Evolutionary conservation across 208 protist species (phyloP).

Genomic region (Acanthamoeba royreba): DNA sequence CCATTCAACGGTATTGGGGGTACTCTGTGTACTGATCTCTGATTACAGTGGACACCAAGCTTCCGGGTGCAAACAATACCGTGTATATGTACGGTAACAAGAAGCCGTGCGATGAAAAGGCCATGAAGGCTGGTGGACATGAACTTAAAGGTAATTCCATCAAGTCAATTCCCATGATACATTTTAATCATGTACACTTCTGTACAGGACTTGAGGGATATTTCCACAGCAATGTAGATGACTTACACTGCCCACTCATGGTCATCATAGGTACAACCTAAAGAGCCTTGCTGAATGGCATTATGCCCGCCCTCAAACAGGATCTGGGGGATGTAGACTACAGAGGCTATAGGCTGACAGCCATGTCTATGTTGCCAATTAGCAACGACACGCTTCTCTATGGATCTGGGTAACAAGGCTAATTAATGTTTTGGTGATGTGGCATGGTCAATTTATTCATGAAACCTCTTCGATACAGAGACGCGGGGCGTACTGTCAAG

Average conservation of each 20-base stretch:
- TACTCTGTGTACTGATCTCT: not conserved
- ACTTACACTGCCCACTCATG: not conserved
- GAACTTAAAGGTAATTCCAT: not conserved
- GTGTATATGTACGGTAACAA: not conserved
- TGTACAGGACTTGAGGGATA: not conserved
- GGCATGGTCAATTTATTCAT: too few species aligned
- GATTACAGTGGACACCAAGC: not conserved
- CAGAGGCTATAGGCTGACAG: not conserved
- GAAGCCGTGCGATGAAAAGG: not conserved
- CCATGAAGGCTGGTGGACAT: conserved; percentile 25
- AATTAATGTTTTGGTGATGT: not conserved
- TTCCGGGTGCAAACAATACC: not conserved
- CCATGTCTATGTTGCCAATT: not conserved
- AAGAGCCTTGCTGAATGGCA: not conserved
- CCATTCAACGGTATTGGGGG: not conserved
- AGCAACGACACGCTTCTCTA: not conserved
- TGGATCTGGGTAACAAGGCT: not conserved
- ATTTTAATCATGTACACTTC: not conserved
- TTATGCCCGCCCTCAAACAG: not conserved
- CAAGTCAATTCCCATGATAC: not conserved
- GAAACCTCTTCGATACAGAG: not conserved
- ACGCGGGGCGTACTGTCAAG: not conserved
- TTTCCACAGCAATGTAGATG: not conserved
- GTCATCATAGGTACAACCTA: not conserved
- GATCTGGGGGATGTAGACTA: not conserved